Evolutionary conservation across 176 grass and related monocot genomes (phyloP).

Genomic region (Triticum timopheevii): DNA sequence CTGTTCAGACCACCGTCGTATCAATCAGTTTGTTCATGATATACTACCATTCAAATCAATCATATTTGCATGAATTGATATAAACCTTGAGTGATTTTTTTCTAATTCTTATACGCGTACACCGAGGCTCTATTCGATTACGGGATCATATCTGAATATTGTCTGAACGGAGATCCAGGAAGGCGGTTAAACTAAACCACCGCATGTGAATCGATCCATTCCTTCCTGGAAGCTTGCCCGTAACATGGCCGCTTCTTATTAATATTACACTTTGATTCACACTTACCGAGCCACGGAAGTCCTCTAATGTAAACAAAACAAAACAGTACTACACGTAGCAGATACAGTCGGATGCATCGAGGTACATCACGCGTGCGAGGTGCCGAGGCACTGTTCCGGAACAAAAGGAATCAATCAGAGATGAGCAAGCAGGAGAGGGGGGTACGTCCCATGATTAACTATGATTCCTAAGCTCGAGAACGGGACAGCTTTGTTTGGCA

Average conservation of each 20-base stretch:
- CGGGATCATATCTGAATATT: not conserved
- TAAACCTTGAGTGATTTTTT: not conserved
- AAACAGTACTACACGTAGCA: no score
- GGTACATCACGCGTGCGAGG: constrained; percentile 6
- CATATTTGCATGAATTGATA: no score
- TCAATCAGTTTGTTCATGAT: no score
- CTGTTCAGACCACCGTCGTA: no score
- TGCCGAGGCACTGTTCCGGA: not conserved
- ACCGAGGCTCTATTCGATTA: not conserved
- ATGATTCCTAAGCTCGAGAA: constrained; percentile 38
- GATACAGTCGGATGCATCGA: no score
- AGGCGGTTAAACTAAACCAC: not conserved
- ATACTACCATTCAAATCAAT: no score
- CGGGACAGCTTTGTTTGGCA: constrained; percentile 33
- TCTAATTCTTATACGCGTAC: not conserved
- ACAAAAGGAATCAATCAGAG: constrained; percentile 27
- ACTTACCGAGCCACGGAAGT: no score
- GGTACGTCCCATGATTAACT: constrained; percentile 19
- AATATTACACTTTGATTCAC: no score
- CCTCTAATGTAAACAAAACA: no score
- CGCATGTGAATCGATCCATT: not conserved
- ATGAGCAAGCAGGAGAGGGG: not conserved
- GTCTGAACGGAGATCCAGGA: constrained; percentile 1
- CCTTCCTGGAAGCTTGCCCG: not conserved
- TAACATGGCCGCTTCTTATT: constrained; percentile 8